Percentiles rank a stretch among this genome's conserved stretches.
Conservation (phyloP, 345 rosid genomes). For the Lepidium didymum region DNA sequence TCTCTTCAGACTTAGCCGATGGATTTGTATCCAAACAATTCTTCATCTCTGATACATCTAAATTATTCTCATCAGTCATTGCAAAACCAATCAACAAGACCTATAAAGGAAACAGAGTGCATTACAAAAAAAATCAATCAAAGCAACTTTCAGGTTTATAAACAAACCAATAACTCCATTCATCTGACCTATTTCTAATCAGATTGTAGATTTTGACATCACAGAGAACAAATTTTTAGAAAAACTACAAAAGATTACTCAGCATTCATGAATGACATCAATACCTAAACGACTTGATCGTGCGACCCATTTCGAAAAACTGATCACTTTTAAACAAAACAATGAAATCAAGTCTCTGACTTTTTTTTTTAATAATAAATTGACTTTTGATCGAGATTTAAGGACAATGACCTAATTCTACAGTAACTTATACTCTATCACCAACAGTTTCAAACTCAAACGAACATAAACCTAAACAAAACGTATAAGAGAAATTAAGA, state of each 20-base stretch:
- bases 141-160: neutral
- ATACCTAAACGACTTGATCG: constrained; percentile 6
- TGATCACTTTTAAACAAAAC: neutral
- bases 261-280: constrained; percentile 6
- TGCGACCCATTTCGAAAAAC: neutral
- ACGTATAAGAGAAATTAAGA: neutral
- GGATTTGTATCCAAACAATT: neutral
- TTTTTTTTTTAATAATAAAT: neutral
- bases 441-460: neutral
- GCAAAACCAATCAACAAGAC: neutral
- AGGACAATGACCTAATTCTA: constrained; percentile 10
- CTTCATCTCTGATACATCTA: constrained; percentile 9
- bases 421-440: neutral
- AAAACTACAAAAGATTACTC: neutral
- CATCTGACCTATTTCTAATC: neutral
- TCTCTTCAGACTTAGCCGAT: neutral
- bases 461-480: neutral
- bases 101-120: neutral
- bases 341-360: neutral
- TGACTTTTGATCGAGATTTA: neutral
- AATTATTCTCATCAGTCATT: constrained; percentile 28
- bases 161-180: neutral
- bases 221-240: neutral
- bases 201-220: constrained; percentile 6
- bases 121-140: neutral